phyloP scores from a whole-genome alignment of 2,329 filamentous ascomycete species.

The Reticulascus tulasneorum region DNA sequence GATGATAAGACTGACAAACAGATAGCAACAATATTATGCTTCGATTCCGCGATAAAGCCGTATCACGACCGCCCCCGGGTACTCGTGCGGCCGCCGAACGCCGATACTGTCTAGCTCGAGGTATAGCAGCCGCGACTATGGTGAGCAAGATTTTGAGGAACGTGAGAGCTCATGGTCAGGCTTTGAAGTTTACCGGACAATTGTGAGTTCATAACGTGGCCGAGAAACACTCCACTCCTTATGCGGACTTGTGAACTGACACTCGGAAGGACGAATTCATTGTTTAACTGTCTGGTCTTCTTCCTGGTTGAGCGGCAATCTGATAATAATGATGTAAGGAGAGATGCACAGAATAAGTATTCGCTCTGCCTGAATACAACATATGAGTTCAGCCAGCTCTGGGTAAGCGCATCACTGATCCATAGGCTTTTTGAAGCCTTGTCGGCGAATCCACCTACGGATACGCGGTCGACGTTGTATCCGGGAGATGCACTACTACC shows the following conservation, averaged over 20 bases:
- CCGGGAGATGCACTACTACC: not conserved
- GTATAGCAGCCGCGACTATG: constrained; percentile 14
- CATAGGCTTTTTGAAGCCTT: constrained; percentile 12
- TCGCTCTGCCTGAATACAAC: constrained; percentile 10
- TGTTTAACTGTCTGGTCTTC: constrained; percentile 13
- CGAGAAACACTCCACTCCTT: no score
- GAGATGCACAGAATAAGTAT: constrained; percentile 13
- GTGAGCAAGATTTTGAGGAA: constrained; percentile 13
- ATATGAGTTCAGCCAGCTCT: constrained; percentile 15
- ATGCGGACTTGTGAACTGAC: no score
- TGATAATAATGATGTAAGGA: constrained; percentile 2
- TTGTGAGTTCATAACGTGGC: constrained; percentile 3
- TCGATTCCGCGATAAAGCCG: constrained; percentile 12
- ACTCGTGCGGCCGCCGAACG: constrained; percentile 5
- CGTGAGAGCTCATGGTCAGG: constrained; percentile 9
- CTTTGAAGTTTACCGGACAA: constrained; percentile 10
- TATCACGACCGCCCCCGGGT: constrained; percentile 2
- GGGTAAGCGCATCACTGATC: constrained; percentile 10
- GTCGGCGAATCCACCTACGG: constrained; percentile 5
- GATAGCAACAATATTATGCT: constrained; percentile 13
- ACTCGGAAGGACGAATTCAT: constrained; percentile 5
- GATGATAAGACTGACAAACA: not conserved
- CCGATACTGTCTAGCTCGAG: constrained; percentile 4
- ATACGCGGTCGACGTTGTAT: not conserved
- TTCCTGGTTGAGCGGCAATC: constrained; percentile 12